Evolutionary conservation across 2,329 filamentous ascomycete species (phyloP).

Genomic region (Chalara sp.): DNA sequence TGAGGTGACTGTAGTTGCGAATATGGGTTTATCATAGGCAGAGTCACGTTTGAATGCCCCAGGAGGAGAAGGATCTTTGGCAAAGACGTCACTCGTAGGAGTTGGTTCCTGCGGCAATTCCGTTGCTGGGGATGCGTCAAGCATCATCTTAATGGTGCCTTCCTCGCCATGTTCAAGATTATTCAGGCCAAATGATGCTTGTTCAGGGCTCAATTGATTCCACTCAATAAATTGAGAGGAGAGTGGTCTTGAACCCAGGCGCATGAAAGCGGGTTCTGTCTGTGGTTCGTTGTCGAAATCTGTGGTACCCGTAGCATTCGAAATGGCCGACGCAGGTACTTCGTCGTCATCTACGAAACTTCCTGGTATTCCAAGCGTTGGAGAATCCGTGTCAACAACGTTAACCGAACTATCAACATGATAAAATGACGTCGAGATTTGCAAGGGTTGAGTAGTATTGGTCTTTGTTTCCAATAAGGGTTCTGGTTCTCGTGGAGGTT

Average conservation of each 20-base stretch:
- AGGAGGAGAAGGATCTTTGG: constrained; percentile 10
- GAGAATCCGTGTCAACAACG: constrained; percentile 43
- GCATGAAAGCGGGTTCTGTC: constrained; percentile 37
- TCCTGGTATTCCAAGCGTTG: constrained; percentile 60
- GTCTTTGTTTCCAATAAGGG: not conserved
- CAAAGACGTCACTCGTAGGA: constrained; percentile 9
- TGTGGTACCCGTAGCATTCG: constrained; percentile 53
- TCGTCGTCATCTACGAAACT: constrained; percentile 46
- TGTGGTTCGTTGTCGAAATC: constrained; percentile 71
- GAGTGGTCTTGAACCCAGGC: constrained; percentile 7
- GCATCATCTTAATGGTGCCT: constrained; percentile 21
- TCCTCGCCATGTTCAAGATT: constrained; percentile 12
- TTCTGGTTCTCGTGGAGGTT: constrained; percentile 4
- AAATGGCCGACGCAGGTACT: constrained; percentile 51
- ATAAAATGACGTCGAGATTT: constrained; percentile 21
- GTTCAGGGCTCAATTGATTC: constrained; percentile 16
- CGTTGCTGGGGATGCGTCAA: constrained; percentile 17
- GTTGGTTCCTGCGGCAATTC: constrained; percentile 11
- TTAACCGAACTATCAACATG: constrained; percentile 3
- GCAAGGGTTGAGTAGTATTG: constrained; percentile 11
- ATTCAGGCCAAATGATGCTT: constrained; percentile 18
- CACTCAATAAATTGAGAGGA: constrained; percentile 8
- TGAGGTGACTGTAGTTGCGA: constrained; percentile 12
- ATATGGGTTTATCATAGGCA: constrained; percentile 8
- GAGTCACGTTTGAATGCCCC: constrained; percentile 12